These are phyloP conservation scores for Teratosphaeria zuluensis DNA, from an alignment of 2,329 filamentous ascomycete species.

Conservation along the genomic window DNA sequence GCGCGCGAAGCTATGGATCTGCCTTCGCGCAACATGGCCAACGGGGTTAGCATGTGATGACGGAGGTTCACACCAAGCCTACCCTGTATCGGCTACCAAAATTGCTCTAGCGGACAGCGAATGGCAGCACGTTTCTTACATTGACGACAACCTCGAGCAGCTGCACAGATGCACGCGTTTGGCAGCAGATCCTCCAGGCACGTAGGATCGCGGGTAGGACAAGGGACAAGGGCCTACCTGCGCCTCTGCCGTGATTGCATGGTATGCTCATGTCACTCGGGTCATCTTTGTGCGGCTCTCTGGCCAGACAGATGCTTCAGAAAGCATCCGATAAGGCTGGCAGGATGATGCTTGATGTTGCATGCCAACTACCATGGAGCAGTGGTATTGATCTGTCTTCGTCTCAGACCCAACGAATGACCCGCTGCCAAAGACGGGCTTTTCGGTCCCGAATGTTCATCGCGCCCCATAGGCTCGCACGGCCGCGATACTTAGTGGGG, in stretches of 20 bases:
- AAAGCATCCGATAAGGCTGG: conserved; percentile 39
- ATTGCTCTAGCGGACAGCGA: background rate
- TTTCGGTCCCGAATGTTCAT: background rate
- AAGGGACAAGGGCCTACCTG: background rate
- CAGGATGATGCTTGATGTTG: background rate
- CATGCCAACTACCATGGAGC: background rate
- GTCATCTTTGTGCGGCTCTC: conserved; percentile 14
- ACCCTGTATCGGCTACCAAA: background rate
- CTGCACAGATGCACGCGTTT: background rate
- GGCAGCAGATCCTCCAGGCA: background rate
- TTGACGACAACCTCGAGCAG: background rate
- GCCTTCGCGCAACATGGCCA: background rate
- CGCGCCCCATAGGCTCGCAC: background rate
- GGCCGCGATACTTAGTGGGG: background rate
- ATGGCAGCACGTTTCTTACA: background rate
- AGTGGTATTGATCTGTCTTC: conserved; percentile 42
- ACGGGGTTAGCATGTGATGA: background rate
- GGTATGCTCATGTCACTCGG: background rate
- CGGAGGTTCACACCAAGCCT: background rate
- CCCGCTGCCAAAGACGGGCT: background rate
- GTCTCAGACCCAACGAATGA: conserved; percentile 48
- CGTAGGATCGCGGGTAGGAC: conserved; percentile 1
- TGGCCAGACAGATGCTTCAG: conserved; percentile 35
- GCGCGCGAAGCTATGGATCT: background rate
- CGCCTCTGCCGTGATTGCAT: background rate